Base-by-base conservation (phyloP, 163 green algal species). In the Smithsoniella earleae region DNA sequence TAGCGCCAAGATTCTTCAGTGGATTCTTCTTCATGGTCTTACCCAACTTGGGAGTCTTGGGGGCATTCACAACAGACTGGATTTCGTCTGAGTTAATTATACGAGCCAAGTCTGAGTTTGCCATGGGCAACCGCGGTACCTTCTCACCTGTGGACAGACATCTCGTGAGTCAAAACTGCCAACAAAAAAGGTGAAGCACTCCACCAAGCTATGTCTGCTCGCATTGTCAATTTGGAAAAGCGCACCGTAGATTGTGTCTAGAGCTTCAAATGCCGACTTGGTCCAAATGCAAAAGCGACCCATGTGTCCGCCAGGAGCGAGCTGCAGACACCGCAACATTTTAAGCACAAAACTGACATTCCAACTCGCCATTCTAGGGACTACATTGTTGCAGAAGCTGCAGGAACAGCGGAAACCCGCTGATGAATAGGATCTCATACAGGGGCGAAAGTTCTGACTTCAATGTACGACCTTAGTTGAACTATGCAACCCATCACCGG, bases 221-320 rank as follows among this genome's bases (percentile, higher is more conserved):
- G n/a, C n/a, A n/a, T n/a, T n/a, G n/a, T n/a, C n/a, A n/a, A n/a
- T n/a, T n/a, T n/a, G n/a, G n/a, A n/a, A n/a, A 52, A 6, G n/a
- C 81, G 75, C 72, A 86, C 91, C 91, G 69, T 93, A 99, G 66
- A 99, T 83, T 27, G 73, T 77, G 82, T 98, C 92, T 73, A 98
- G 86, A 80, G 87, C 83, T 74, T 93, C 90, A 66, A 98, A 96
- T 16, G 95, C 95, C 45, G 76, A 83, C 83, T 95, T 92, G 74
- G 95, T 98, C 93, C 95, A 99, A 76, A 99, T 91, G 81, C 91
- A 89, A 81, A 99, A 98, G 63, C 95, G 88, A 62, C 95, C 95
- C 69, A 99, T 62, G 85, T 98, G 95, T 37, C 93, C 94, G 73
- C 95, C 95, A 22, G 95, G 95, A 1, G 95, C 95, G 54, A 99